Percentiles rank a stretch among this genome's conserved stretches.
These are phyloP conservation scores for Escallonia herrerae DNA, from an alignment of 129 eudicot genomes.

Conservation along the genomic window DNA sequence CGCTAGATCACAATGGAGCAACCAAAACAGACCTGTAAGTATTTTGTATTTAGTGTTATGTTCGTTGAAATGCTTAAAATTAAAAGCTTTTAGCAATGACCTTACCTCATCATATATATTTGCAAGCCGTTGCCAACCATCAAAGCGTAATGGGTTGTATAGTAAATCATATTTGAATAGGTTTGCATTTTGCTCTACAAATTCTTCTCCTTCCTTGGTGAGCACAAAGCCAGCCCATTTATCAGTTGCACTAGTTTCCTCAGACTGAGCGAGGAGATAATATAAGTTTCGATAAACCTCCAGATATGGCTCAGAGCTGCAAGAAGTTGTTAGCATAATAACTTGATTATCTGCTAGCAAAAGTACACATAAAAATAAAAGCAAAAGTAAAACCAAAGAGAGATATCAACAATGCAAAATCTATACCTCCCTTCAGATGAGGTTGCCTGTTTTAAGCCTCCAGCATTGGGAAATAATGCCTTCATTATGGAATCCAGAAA, in stretches of 20 bases:
- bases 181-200: constrained; percentile 76
- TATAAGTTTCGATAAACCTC: constrained; percentile 90
- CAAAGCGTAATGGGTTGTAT: constrained; percentile 77
- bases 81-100: constrained; percentile 5
- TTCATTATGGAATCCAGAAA: constrained; percentile 65
- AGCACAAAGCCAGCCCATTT: constrained; percentile 98
- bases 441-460: constrained; percentile 32
- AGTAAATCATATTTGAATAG: constrained; percentile 87
- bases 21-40: background rate
- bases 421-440: constrained; percentile 50
- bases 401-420: constrained; percentile 5
- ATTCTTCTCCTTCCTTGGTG: constrained; percentile 96
- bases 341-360: background rate
- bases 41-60: background rate
- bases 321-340: constrained; percentile 16
- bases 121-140: constrained; percentile 97
- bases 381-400: constrained; percentile 2
- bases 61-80: background rate
- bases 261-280: constrained; percentile 79
- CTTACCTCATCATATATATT: constrained; percentile 89
- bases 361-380: too few species aligned
- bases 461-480: constrained; percentile 43
- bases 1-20: too few species aligned
- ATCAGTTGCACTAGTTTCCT: constrained; percentile 88
- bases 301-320: constrained; percentile 87